phyloP scores from a whole-genome alignment of 169 alveolate genomes.

The Plasmodium gonderi region DNA sequence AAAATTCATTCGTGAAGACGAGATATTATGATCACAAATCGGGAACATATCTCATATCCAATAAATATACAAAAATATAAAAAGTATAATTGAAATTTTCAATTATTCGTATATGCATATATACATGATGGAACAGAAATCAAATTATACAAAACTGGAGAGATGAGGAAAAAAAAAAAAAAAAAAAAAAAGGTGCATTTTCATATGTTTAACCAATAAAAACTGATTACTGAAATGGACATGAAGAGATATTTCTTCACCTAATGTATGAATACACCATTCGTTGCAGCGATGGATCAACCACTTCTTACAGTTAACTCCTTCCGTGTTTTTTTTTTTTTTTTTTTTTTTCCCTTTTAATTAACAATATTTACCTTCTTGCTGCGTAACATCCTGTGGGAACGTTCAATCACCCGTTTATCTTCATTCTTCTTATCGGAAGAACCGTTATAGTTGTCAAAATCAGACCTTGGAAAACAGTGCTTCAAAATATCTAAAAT shows the following conservation, averaged over 20 bases:
- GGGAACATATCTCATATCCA: background rate
- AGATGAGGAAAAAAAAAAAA: background rate
- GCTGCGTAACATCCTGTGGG: slow-evolving; percentile 50
- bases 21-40: background rate
- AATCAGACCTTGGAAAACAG: slow-evolving; percentile 33
- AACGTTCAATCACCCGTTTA: slow-evolving; percentile 15
- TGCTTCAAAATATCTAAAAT: slow-evolving; percentile 30
- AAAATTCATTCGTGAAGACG: background rate
- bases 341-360: background rate
- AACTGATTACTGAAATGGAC: background rate
- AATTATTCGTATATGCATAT: background rate
- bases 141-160: background rate
- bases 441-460: background rate
- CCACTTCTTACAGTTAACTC: background rate
- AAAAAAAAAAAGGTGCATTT: no score
- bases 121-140: no score
- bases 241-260: background rate
- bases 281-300: no score
- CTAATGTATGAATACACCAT: no score
- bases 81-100: background rate
- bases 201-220: background rate
- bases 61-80: background rate
- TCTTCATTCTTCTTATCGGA: slow-evolving; percentile 24
- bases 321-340: background rate
- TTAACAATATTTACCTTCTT: background rate